phyloP scores from a whole-genome alignment of 2,329 filamentous ascomycete genomes.

The Tolypocladium capitatum region DNA sequence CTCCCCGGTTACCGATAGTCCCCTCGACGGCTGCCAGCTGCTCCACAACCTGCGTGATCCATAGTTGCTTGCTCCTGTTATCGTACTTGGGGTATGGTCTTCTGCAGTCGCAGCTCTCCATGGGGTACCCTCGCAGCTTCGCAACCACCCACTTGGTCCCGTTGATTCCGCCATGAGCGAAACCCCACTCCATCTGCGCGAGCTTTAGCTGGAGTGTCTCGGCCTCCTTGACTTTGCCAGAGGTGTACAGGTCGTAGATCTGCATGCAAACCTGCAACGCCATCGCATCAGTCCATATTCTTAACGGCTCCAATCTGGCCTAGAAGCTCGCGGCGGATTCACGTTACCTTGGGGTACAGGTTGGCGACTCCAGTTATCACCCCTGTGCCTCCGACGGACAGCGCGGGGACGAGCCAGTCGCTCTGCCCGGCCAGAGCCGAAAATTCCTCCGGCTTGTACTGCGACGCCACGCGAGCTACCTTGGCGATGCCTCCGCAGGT shows the following conservation, averaged over 20 bases:
- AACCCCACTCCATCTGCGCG: conserved; percentile 39
- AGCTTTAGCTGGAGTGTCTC: conserved; percentile 35
- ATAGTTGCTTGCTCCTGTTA: conserved; percentile 15
- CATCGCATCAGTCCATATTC: no score
- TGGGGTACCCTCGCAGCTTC: conserved; percentile 37
- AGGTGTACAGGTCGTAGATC: conserved; percentile 33
- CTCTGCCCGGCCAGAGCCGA: conserved; percentile 59
- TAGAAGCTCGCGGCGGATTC: no score
- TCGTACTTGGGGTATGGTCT: conserved; percentile 37
- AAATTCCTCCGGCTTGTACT: conserved; percentile 42
- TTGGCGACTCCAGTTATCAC: conserved; percentile 52
- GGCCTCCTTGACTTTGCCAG: conserved; percentile 34
- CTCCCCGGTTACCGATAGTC: no score
- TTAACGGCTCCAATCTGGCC: no score
- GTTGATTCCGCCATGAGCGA: conserved; percentile 45
- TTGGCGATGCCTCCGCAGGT: conserved; percentile 67
- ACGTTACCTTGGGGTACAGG: conserved; percentile 41
- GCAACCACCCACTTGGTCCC: conserved; percentile 48
- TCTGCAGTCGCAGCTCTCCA: conserved; percentile 36
- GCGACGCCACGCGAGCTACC: conserved; percentile 44
- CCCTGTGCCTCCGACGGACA: conserved; percentile 44
- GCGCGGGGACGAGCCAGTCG: conserved; percentile 53
- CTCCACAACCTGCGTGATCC: no score
- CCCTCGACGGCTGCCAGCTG: no score
- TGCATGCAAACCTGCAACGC: conserved; percentile 21